Evolutionary conservation across 371 early-diverging fungal genomes (phyloP), one percentile per base, ranked within the genome.

Genomic region (Mucor lusitanicus): DNA sequence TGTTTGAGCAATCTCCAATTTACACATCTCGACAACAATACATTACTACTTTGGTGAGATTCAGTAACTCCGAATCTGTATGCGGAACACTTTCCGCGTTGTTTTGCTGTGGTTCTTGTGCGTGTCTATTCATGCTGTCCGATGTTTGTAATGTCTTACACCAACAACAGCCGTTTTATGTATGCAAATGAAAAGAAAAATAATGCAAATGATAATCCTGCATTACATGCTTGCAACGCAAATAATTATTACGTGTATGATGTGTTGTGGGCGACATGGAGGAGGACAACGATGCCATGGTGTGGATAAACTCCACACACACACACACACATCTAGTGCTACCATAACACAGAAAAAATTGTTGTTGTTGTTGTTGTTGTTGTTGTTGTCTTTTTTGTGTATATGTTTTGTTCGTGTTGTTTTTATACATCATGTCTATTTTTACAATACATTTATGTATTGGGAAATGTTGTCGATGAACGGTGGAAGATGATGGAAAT

Each of bases 41-140:
- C 32, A 55, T 55, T 55, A 55, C 55, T 55, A 28, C 30, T 55
- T 55, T 55, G 30, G 55, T 55, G 3, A 50, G 7, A 13, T 32
- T 17, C 17, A 55, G 55, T 27, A 30, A 55, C 55, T 23, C 50
- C 25, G 25, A 50, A 25, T 2, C 50, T 8, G 3, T 30, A 55
- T 30, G 55, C 55, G 55, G 55, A 55, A 32, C 55, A 55, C 7
- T 55, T 32, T 32, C 55, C 55, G 55, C 55, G 32, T 32, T 55
- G 21, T 50, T 50, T 23, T 23, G 25, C 9, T 23, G 11, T 50
- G 23, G 6, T n/a, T 50, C 11, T 50, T 6, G 44, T 44, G 44
- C 17, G 44, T 44, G 44, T 44, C 7, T 44, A 6, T n/a, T 44
- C 44, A 44, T 44, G n/a, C 50, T 50, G 23, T 12, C 25, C 25